Conservation (phyloP, 2,329 filamentous ascomycete species). For the Colletotrichum graminicola region DNA sequence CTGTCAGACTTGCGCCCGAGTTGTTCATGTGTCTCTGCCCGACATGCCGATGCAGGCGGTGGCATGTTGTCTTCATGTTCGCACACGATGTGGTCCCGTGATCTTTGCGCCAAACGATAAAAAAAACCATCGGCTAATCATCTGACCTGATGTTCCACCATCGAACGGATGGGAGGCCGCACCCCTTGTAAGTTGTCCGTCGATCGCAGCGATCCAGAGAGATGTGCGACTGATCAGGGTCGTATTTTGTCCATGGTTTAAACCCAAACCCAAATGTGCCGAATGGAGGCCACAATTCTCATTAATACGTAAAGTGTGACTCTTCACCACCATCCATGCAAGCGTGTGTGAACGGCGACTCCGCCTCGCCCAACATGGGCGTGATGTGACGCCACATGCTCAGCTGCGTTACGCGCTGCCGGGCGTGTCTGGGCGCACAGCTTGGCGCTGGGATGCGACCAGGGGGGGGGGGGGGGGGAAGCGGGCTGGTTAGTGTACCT, state of each 20-base stretch:
- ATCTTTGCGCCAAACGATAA: background rate
- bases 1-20: background rate
- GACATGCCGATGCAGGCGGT: slow-evolving; percentile 11
- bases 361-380: slow-evolving; percentile 5
- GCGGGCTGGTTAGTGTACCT: background rate
- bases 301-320: background rate
- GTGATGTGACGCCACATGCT: slow-evolving; percentile 18
- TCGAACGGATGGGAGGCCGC: background rate
- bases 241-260: background rate
- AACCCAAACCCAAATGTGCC: background rate
- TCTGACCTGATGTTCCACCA: slow-evolving; percentile 23
- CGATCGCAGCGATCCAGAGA: background rate
- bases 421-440: slow-evolving; percentile 9
- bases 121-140: slow-evolving; percentile 7
- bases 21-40: slow-evolving; percentile 4
- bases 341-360: background rate
- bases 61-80: background rate
- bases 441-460: background rate
- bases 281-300: background rate
- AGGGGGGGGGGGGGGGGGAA: background rate
- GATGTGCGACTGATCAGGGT: background rate
- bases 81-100: background rate
- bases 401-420: slow-evolving; percentile 9
- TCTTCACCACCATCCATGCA: background rate
- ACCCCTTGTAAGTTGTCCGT: background rate